Base-by-base conservation (phyloP, 805 yeast genomes). In the Teunomyces panamensis region DNA sequence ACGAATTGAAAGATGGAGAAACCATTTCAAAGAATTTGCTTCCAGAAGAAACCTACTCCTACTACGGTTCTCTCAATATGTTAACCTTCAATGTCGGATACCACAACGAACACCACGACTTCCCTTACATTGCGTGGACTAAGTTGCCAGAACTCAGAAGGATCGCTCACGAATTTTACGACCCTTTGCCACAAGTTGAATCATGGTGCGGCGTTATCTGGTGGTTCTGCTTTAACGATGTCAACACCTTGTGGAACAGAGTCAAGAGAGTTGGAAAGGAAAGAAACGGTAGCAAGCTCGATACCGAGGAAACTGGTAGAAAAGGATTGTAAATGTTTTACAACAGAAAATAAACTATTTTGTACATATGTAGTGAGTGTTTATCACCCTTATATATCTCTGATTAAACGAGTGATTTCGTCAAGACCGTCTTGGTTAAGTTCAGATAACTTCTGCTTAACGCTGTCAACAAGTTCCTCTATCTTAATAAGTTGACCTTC, bases 91-190 rank as follows among this genome's bases (percentile, higher is more conserved):
- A 90, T 58, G 97, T 89, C 7, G 97, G 97, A 2, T 82, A 88
- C 62, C 97, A 90, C 66, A 89, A 87, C 59, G 97, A 90, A 66
- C 97, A 90, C 65, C 97, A 90, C 62, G 97, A 90, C 68, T 90
- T 90, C 75, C 97, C 97, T 1, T 90, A 84, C 63, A 78, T 90
- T 56, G 92, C 97, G 0, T 90, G 97, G 97, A 79, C 94, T 0
- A 80, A 82, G 52, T 70, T 90, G 43, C 87, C 87, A 30, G 68
- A 77, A 45, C 69, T 90, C 34, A 75, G 84, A 47, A 62, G 67
- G 42, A 78, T 87, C 29, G 96, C 96, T 3, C 62, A 75, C 17
- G 97, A 90, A 58, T 90, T 87, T 60, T 90, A 90, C 63, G 85
- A 79, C 37, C 87, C 88, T 2, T 74, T 90, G 48, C 97, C 97